Base-by-base conservation (phyloP, 768 basidiomycete genomes). In the Tricholoma terreum region DNA sequence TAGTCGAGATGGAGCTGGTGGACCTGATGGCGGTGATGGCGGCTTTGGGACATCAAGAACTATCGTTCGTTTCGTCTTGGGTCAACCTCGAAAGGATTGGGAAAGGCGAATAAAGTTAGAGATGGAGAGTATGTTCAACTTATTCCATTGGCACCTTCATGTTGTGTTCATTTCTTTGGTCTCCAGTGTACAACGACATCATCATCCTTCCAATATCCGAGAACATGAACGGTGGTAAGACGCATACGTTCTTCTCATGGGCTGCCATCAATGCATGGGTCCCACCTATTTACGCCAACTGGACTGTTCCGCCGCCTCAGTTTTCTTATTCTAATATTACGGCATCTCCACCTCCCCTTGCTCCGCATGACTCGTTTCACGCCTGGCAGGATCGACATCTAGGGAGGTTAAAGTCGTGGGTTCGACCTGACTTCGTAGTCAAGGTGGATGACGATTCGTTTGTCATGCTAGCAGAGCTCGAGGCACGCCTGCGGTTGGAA, bases 381-480 rank as follows among this genome's bases (percentile, higher is more conserved):
- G 82, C 84, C 7, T 82, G 81, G 77, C 66, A 73, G 35, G 83
- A 87, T 62, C 66, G 75, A 38, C 67, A 68, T 24, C 71, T 77
- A 0, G 75, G 71, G 15, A 69, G 72, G 27, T 73, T 80, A 3
- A 73, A 70, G 42, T 79, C 83, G 6, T 95, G 92, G 91, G 87
- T 88, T 19, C 81, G 90, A 36, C 95, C 94, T 10, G 93, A 97
- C 69, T 98, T 86, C 66, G 85, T 98, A 40, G 84, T 91, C 65
- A 98, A 98, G 73, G 90, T 89, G 1, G 95, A 98, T 69, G 95
- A 98, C 65, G 95, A 98, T 70, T 85, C 92, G 7, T 96, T 98
- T 65, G 83, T 98, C 52, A 94, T 97, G 84, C 81, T 98, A 31
- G 91, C 91, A 2, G 95, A 98, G 69, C 79, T 98, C 15, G 95